Evolutionary conservation across 75 land plant genomes (phyloP).

Genomic region (Ceratopteris richardii): DNA sequence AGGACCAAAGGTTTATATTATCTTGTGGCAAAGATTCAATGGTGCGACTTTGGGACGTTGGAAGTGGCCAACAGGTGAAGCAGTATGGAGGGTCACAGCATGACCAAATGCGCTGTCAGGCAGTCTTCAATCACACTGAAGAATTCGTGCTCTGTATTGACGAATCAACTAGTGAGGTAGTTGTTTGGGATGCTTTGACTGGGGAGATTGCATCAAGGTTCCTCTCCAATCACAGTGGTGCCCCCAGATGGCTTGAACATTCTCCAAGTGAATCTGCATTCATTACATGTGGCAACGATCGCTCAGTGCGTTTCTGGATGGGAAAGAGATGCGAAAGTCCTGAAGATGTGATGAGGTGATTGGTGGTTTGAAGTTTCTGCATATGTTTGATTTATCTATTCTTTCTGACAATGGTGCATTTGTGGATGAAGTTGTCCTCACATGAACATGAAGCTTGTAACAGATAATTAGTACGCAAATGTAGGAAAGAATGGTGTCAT

Average conservation of each 20-base stretch:
- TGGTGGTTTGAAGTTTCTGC: no score
- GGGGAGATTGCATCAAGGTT: slow-evolving; percentile 4
- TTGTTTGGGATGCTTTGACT: no score
- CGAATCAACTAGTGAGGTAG: slow-evolving; percentile 79
- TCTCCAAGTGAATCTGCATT: slow-evolving; percentile 13
- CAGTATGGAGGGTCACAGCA: slow-evolving; percentile 68
- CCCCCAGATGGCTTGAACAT: slow-evolving; percentile 11
- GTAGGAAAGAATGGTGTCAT: no score
- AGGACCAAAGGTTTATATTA: slow-evolving; percentile 79
- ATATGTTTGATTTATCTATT: no score
- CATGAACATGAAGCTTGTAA: no score
- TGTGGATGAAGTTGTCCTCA: no score
- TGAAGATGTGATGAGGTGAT: no score
- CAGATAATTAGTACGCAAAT: no score
- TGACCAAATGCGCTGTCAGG: slow-evolving; percentile 78
- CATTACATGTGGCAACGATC: slow-evolving; percentile 15
- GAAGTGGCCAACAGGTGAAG: slow-evolving; percentile 70
- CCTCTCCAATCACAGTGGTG: slow-evolving; percentile 10
- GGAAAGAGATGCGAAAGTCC: no score
- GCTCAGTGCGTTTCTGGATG: slow-evolving; percentile 12
- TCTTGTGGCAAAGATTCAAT: slow-evolving; percentile 88
- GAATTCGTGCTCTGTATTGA: slow-evolving; percentile 74
- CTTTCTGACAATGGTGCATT: no score
- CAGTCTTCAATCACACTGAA: slow-evolving; percentile 74
- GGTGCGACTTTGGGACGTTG: slow-evolving; percentile 77